phyloP scores from a whole-genome alignment of 1,284 basidiomycete genomes.

The Heterobasidion irregulare region DNA sequence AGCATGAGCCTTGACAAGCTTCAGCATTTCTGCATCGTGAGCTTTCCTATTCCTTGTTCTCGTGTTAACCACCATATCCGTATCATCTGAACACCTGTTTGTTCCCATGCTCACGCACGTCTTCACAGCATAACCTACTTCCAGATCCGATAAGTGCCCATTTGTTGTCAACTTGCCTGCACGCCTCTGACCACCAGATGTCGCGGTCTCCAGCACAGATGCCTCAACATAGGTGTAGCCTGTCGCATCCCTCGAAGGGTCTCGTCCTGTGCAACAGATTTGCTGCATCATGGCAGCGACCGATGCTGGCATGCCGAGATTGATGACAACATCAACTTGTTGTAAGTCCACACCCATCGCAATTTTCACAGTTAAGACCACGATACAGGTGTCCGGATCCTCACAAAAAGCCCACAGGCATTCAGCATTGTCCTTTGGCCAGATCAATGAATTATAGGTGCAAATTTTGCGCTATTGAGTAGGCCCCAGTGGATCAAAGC shows the following conservation, averaged over 20 bases:
- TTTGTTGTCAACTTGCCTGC: no score
- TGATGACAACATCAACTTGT: constrained; percentile 14
- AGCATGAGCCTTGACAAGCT: no score
- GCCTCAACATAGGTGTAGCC: constrained; percentile 2
- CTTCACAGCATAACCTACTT: no score
- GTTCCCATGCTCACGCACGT: no score
- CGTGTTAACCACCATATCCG: no score
- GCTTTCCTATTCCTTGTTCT: no score
- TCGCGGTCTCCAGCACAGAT: not conserved
- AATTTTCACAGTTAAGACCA: constrained; percentile 18
- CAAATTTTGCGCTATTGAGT: not conserved
- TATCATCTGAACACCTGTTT: no score
- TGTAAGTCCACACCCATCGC: constrained; percentile 18
- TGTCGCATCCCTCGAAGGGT: constrained; percentile 3
- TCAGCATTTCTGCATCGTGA: no score
- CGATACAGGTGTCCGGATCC: constrained; percentile 10
- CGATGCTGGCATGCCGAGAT: constrained; percentile 14
- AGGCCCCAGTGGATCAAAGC: not conserved
- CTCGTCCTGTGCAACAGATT: constrained; percentile 13
- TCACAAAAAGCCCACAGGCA: constrained; percentile 13
- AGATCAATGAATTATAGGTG: not conserved
- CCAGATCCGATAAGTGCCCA: no score
- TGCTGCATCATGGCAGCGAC: constrained; percentile 14
- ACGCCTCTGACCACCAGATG: no score
- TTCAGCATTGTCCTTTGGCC: constrained; percentile 6